phyloP scores from a whole-genome alignment of 768 basidiomycete genomes.

The Cystobasidiopsis lactophilus region DNA sequence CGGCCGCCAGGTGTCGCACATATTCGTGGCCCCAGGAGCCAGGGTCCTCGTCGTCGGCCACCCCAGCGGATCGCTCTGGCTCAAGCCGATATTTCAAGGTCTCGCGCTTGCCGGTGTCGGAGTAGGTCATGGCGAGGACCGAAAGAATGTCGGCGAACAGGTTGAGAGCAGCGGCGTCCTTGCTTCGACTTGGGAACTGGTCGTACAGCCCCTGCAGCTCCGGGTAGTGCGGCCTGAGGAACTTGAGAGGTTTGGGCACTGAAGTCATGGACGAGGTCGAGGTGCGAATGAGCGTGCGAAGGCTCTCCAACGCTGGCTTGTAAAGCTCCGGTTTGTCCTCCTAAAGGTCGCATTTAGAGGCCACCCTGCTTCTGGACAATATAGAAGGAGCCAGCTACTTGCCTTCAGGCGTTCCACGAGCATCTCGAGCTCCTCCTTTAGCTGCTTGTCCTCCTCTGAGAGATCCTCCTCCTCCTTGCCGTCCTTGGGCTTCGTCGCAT shows the following conservation, averaged over 20 bases:
- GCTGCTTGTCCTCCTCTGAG: constrained; percentile 81
- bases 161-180: neutral
- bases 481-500: neutral
- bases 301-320: constrained; percentile 71
- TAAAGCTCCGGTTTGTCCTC: constrained; percentile 71
- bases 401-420: constrained; percentile 82
- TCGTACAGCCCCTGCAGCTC: constrained; percentile 64
- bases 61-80: constrained; percentile 32
- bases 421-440: constrained; percentile 91
- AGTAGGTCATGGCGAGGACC: constrained; percentile 98
- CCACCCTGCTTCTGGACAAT: neutral
- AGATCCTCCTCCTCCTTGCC: neutral
- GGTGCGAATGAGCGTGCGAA: constrained; percentile 79
- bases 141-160: constrained; percentile 93
- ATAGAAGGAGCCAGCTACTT: neutral
- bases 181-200: constrained; percentile 42
- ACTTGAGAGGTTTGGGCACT: constrained; percentile 95
- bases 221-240: constrained; percentile 82
- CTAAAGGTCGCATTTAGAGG: constrained; percentile 27
- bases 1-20: constrained; percentile 84
- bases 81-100: constrained; percentile 82
- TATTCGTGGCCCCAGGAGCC: constrained; percentile 99
- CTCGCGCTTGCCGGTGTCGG: constrained; percentile 86
- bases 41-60: constrained; percentile 39
- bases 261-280: constrained; percentile 98